Percentiles rank a stretch among this genome's conserved stretches.
phyloP scores from a whole-genome alignment of 2,329 filamentous ascomycete genomes.

The Chrysosporium keratinophilum region DNA sequence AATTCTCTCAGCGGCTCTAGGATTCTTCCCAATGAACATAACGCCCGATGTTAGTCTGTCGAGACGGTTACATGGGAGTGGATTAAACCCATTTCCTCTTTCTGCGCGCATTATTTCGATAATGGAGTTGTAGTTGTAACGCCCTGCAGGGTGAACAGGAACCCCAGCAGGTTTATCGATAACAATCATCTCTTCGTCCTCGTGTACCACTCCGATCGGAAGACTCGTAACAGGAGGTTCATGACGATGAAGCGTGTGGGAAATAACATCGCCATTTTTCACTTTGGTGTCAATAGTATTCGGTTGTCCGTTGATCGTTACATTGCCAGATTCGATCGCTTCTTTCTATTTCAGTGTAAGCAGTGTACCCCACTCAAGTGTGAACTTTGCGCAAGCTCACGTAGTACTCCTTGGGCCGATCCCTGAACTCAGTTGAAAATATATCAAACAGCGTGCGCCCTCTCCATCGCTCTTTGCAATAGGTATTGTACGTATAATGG shows the following conservation, averaged over 20 bases:
- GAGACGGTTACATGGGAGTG: conserved; percentile 76
- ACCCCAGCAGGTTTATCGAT: conserved; percentile 95
- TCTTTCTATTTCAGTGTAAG: conserved; percentile 40
- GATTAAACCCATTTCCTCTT: conserved; percentile 47
- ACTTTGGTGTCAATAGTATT: conserved; percentile 57
- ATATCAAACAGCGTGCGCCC: conserved; percentile 72
- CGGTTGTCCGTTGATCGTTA: conserved; percentile 70
- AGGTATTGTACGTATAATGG: conserved; percentile 88
- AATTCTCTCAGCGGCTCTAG: conserved; percentile 66
- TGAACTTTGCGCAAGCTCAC: conserved; percentile 34
- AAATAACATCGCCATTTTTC: conserved; percentile 82
- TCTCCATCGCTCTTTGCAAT: conserved; percentile 88
- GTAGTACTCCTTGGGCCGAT: conserved; percentile 79
- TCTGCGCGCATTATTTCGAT: conserved; percentile 87
- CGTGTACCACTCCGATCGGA: conserved; percentile 72
- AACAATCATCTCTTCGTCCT: conserved; percentile 86
- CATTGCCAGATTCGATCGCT: conserved; percentile 69
- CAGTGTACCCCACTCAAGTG: not conserved
- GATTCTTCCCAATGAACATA: conserved; percentile 93
- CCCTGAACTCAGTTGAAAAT: conserved; percentile 84
- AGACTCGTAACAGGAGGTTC: conserved; percentile 83
- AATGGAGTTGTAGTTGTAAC: conserved; percentile 92
- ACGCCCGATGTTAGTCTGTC: conserved; percentile 90
- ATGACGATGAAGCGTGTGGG: conserved; percentile 87
- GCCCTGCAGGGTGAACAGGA: conserved; percentile 86